Evolutionary conservation across 2,329 filamentous ascomycete genomes (phyloP), one percentile per base, ranked within the genome.

Genomic region (Xylaria sp.): DNA sequence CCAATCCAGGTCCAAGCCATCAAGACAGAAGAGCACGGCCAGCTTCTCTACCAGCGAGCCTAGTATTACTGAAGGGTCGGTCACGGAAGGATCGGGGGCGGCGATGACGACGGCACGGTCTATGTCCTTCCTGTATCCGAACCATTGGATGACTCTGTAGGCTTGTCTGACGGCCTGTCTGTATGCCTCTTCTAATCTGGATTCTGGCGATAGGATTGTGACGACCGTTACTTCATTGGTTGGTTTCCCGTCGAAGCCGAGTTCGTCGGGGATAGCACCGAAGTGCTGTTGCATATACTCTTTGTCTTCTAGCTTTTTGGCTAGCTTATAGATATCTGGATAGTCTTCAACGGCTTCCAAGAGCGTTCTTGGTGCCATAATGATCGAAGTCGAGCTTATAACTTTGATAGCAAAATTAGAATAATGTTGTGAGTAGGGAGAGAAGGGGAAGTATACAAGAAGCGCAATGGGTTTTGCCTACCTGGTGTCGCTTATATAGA

Each of bases 101-200:
- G 55, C 55, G 12, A 58, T 31, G 39, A 7, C 18, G 0, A 46
- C 23, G 7, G 39, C 7, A 9, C 6, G 36, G 13, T n/a, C n/a
- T n/a, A n/a, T n/a, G n/a, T n/a, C n/a, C n/a, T n/a, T n/a, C n/a
- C n/a, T n/a, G n/a, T n/a, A n/a, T n/a, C n/a, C n/a, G n/a, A n/a
- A n/a, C n/a, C n/a, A n/a, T n/a, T n/a, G n/a, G n/a, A n/a, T n/a
- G n/a, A n/a, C n/a, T n/a, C n/a, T n/a, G n/a, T 46, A 46, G 55
- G 55, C 36, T 8, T 58, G 55, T 28, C 39, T 43, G 13, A 58
- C 39, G 15, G 55, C 55, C 20, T 58, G 6, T 12, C 15, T 6
- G 36, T 31, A 58, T 46, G 55, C 55, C 8, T 46, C 55, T 58
- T 58, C 36, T 5, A 58, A 13, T 58, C 55, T 46, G 2, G 7